A percentile compares a stretch with the other conserved stretches of the same genome.
Evolutionary conservation across 371 early-diverging fungal species (phyloP).

Genomic region (Gilbertella persicaria): DNA sequence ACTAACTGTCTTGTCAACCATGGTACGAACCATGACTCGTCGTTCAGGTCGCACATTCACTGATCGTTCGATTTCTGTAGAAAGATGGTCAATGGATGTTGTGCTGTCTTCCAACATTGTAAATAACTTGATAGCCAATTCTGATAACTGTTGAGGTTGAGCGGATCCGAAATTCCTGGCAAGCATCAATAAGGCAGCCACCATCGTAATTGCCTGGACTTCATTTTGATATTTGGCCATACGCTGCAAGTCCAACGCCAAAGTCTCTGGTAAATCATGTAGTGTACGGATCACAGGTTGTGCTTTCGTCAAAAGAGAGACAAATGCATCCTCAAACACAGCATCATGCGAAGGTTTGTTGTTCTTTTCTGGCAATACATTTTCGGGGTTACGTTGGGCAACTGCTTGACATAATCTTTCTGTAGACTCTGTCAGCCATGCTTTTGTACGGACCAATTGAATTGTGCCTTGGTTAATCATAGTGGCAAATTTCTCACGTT

Average conservation of each 20-base stretch:
- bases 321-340: conserved; percentile 66
- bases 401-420: conserved; percentile 38
- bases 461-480: conserved; percentile 38
- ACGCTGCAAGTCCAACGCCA: conserved; percentile 65
- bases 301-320: conserved; percentile 52
- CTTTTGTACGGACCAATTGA: conserved; percentile 50
- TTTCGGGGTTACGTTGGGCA: conserved; percentile 66
- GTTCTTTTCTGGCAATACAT: conserved; percentile 45
- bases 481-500: conserved; percentile 64
- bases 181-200: conserved; percentile 70
- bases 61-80: conserved; percentile 41
- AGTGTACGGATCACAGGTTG: conserved; percentile 4
- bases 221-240: conserved; percentile 67
- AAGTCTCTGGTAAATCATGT: conserved; percentile 65
- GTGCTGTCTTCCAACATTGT: conserved; percentile 53
- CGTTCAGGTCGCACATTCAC: conserved; percentile 36
- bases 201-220: conserved; percentile 64
- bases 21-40: conserved; percentile 52
- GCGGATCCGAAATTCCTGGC: conserved; percentile 59
- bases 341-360: conserved; percentile 29
- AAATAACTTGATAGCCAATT: conserved; percentile 53
- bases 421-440: conserved; percentile 57
- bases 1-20: conserved; percentile 76
- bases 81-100: conserved; percentile 54
- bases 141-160: conserved; percentile 18